A percentile compares a stretch with the other conserved stretches of the same genome.
Evolutionary conservation across 352 stramenopile genomes (phyloP).

Genomic region (Globisporangium cystogenes): DNA sequence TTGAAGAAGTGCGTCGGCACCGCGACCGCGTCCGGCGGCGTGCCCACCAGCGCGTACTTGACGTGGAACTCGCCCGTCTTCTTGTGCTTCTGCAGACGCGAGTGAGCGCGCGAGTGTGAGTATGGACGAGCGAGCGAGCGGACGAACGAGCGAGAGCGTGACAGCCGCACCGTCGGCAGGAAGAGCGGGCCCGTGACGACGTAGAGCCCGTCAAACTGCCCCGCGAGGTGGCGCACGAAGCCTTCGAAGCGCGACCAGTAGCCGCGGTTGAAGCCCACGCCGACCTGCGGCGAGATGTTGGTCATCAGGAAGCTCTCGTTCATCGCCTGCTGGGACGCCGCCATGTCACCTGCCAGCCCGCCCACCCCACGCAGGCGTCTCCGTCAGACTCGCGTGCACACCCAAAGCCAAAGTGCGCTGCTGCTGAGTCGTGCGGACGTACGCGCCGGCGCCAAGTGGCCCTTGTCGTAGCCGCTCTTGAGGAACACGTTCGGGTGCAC

Average conservation of each 20-base stretch:
- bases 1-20: slow-evolving; percentile 98
- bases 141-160: background rate
- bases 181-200: slow-evolving; percentile 94
- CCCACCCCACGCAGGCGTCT: background rate
- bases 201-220: slow-evolving; percentile 75
- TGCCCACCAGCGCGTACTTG: slow-evolving; percentile 78
- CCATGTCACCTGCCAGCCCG: slow-evolving; percentile 77
- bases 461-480: slow-evolving; percentile 93
- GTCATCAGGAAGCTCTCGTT: slow-evolving; percentile 94
- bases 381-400: background rate
- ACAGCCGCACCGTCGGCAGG: slow-evolving; percentile 60
- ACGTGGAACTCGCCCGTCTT: slow-evolving; percentile 60
- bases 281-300: slow-evolving; percentile 93
- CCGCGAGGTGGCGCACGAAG: slow-evolving; percentile 81
- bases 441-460: slow-evolving; percentile 90
- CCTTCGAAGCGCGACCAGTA: slow-evolving; percentile 87
- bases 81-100: slow-evolving; percentile 50
- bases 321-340: slow-evolving; percentile 69
- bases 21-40: slow-evolving; percentile 77
- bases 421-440: too few relatives aligned
- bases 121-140: too few relatives aligned
- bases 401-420: background rate
- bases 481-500: slow-evolving; percentile 86
- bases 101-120: background rate
- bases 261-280: slow-evolving; percentile 82